Percentiles rank a stretch among this genome's conserved stretches.
These are phyloP conservation scores for Cercospora sesami DNA, from an alignment of 2,329 filamentous ascomycete genomes.

Conservation along the genomic window DNA sequence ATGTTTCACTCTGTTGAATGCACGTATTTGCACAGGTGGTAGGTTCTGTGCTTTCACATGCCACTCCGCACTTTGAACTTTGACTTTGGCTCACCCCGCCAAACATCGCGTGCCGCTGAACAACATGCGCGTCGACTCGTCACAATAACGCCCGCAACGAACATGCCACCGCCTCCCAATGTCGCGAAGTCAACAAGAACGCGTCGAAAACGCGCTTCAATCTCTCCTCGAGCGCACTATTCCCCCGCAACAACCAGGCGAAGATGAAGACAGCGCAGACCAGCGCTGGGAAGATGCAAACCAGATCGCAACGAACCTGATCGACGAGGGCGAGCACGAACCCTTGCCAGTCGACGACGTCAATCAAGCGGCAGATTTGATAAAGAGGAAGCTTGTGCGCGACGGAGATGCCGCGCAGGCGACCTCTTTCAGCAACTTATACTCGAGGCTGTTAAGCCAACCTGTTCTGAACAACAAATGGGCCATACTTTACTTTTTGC, in stretches of 20 bases:
- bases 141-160: neutral
- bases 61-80: neutral
- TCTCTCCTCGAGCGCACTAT: slow-evolving; percentile 75
- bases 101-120: slow-evolving; percentile 9
- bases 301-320: slow-evolving; percentile 51
- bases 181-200: slow-evolving; percentile 44
- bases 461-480: slow-evolving; percentile 94
- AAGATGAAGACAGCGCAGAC: slow-evolving; percentile 67
- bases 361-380: slow-evolving; percentile 88
- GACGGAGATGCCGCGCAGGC: slow-evolving; percentile 72
- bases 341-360: slow-evolving; percentile 65
- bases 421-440: slow-evolving; percentile 83
- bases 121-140: slow-evolving; percentile 12
- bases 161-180: slow-evolving; percentile 12
- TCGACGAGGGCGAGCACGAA: slow-evolving; percentile 50
- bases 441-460: slow-evolving; percentile 83
- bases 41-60: slow-evolving; percentile 2
- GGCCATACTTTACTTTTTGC: slow-evolving; percentile 89
- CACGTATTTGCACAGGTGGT: neutral
- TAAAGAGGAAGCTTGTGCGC: slow-evolving; percentile 82
- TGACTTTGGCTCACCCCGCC: neutral
- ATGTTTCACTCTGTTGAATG: neutral
- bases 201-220: slow-evolving; percentile 76
- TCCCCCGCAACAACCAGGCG: slow-evolving; percentile 60
- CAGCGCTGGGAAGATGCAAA: slow-evolving; percentile 66